Percentiles rank a stretch among this genome's conserved stretches.
These are phyloP conservation scores for Parachlorella kessleri DNA, from an alignment of 139 green algal genomes.

Conservation along the genomic window DNA sequence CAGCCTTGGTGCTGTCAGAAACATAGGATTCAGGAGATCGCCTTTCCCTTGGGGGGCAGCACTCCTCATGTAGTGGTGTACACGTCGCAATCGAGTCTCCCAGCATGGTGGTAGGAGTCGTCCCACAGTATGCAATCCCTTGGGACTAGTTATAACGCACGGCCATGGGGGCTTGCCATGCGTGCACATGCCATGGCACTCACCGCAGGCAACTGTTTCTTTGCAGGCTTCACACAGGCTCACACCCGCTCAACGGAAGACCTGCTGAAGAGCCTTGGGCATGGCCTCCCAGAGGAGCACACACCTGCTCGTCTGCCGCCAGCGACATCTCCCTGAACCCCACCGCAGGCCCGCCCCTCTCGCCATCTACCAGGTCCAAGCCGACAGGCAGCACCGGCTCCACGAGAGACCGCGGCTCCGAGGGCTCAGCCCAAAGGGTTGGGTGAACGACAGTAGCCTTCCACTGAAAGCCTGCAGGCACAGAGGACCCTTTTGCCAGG, in stretches of 20 bases:
- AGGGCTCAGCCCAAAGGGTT: conserved; percentile 38
- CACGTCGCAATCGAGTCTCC: no score
- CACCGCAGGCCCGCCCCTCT: conserved; percentile 1
- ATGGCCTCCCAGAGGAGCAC: background rate
- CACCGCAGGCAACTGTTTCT: background rate
- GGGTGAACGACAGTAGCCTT: conserved; percentile 21
- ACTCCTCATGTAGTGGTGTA: no score
- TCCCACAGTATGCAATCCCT: no score
- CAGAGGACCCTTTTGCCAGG: background rate
- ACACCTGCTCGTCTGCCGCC: conserved; percentile 12
- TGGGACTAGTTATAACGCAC: no score
- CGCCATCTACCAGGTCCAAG: background rate
- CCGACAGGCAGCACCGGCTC: conserved; percentile 45
- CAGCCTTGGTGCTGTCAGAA: no score
- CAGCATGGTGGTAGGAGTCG: no score
- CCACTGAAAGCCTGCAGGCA: conserved; percentile 12
- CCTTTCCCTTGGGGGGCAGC: no score
- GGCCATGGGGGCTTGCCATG: no score
- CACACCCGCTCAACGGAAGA: background rate
- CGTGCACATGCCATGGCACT: background rate
- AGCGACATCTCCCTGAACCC: conserved; percentile 38
- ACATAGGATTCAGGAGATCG: no score
- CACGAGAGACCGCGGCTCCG: conserved; percentile 20
- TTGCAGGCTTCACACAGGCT: background rate
- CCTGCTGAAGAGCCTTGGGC: background rate